A percentile compares a stretch with the other conserved stretches of the same genome.
Evolutionary conservation across 108 stramenopile species (phyloP).

Genomic region (Skeletonema tropicum): DNA sequence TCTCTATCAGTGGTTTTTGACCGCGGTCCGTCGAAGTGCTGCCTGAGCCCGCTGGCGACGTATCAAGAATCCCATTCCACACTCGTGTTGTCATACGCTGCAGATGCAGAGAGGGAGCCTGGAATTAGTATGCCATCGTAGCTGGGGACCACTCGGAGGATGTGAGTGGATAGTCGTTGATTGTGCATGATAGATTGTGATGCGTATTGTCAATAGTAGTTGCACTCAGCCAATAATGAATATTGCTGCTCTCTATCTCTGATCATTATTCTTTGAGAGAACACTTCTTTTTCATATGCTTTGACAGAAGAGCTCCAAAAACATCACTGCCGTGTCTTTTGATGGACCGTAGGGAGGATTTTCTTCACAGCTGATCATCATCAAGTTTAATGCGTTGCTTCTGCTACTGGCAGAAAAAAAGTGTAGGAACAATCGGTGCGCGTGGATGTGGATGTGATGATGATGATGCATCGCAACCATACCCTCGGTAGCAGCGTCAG

Average conservation of each 20-base stretch:
- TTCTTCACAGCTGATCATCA: constrained; percentile 74
- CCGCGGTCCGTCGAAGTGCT: too few relatives aligned
- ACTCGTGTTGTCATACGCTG: constrained; percentile 60
- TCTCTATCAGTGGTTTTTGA: too few relatives aligned
- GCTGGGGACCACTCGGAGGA: constrained; percentile 47
- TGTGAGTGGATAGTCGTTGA: constrained; percentile 57
- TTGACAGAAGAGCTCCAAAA: constrained; percentile 59
- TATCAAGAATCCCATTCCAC: too few relatives aligned
- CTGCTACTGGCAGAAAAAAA: background rate
- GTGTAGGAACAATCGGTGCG: too few relatives aligned
- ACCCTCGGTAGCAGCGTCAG: too few relatives aligned
- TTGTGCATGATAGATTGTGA: constrained; percentile 61
- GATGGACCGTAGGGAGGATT: constrained; percentile 76
- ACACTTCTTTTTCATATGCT: constrained; percentile 18
- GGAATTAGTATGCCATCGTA: constrained; percentile 76
- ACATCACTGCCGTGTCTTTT: constrained; percentile 65
- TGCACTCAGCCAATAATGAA: too few relatives aligned
- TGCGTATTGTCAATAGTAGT: constrained; percentile 19
- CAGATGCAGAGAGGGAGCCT: constrained; percentile 70
- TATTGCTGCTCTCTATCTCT: too few relatives aligned
- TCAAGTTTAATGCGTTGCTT: constrained; percentile 26
- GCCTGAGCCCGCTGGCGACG: too few relatives aligned
- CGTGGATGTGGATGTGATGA: too few relatives aligned
- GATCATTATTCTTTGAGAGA: too few relatives aligned
- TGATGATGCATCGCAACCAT: too few relatives aligned